These are phyloP conservation scores for Asterophora parasitica DNA, from an alignment of 768 basidiomycete species.

Conservation along the genomic window DNA sequence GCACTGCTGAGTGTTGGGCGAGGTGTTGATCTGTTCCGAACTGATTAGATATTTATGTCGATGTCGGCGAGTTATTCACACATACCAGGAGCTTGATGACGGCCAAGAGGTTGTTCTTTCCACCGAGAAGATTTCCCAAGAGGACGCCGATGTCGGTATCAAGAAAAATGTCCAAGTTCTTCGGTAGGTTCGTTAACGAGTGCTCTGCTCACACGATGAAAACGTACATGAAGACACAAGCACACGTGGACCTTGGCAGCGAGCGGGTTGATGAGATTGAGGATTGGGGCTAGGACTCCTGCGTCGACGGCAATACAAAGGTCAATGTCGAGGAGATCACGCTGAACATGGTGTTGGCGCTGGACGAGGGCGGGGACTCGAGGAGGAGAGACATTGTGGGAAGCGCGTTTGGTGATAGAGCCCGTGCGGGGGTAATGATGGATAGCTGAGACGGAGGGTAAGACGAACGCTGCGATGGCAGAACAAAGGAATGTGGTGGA, in stretches of 20 bases:
- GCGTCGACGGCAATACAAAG: constrained; percentile 17
- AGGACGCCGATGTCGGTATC: constrained; percentile 14
- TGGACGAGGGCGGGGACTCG: constrained; percentile 11
- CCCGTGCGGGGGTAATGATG: constrained; percentile 10
- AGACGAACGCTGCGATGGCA: constrained; percentile 12
- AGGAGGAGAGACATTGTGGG: constrained; percentile 6
- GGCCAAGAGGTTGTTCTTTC: constrained; percentile 13
- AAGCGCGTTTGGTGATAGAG: constrained; percentile 6
- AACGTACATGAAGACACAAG: constrained; percentile 16
- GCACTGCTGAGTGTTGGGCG: constrained; percentile 12
- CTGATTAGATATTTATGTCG: not conserved
- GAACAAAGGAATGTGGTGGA: constrained; percentile 16
- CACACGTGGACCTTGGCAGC: constrained; percentile 14
- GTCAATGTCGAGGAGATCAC: constrained; percentile 17
- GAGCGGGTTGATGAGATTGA: constrained; percentile 15
- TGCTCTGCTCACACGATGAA: no score
- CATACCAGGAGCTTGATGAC: constrained; percentile 16
- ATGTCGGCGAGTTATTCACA: not conserved
- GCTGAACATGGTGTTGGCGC: constrained; percentile 15
- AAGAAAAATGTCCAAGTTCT: constrained; percentile 17
- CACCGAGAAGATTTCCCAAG: constrained; percentile 15
- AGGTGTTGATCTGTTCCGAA: constrained; percentile 15
- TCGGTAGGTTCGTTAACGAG: not conserved
- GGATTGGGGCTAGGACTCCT: constrained; percentile 8
- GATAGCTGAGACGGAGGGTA: constrained; percentile 9